Conservation (phyloP, 805 yeast genomes). For the Candida nanaspora region DNA sequence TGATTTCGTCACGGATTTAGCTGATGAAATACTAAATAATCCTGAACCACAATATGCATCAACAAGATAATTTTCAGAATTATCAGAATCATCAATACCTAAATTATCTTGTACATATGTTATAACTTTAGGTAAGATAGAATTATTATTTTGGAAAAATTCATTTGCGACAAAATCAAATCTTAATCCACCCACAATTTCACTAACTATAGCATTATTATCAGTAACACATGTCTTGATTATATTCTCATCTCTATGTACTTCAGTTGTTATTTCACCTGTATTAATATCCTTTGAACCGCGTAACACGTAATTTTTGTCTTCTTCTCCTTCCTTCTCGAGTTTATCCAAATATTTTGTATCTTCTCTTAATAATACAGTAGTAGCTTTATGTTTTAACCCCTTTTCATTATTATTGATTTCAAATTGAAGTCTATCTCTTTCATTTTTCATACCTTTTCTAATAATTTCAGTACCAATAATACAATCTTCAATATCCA, state of each 20-base stretch:
- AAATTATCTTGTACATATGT: constrained; percentile 72
- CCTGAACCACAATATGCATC: constrained; percentile 98
- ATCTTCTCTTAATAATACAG: constrained; percentile 77
- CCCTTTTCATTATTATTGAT: constrained; percentile 29
- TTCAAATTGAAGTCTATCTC: constrained; percentile 31
- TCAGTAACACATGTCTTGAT: constrained; percentile 73
- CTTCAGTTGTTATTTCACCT: constrained; percentile 30
- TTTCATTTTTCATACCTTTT: constrained; percentile 63
- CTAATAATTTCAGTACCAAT: constrained; percentile 82
- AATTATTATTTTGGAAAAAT: constrained; percentile 92
- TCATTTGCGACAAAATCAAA: constrained; percentile 93
- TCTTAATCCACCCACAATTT: constrained; percentile 62
- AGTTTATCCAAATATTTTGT: constrained; percentile 29
- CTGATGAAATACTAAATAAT: constrained; percentile 79
- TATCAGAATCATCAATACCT: constrained; percentile 27
- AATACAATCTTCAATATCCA: constrained; percentile 91
- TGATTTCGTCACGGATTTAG: constrained; percentile 72
- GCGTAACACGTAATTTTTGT: constrained; percentile 27
- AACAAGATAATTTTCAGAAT: constrained; percentile 53
- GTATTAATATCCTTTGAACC: constrained; percentile 38
- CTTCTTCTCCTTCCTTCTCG: constrained; percentile 13
- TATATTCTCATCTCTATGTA: constrained; percentile 20
- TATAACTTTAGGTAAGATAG: constrained; percentile 80
- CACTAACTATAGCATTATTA: constrained; percentile 72
- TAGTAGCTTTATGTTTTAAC: constrained; percentile 58